Conservation (phyloP, 2,329 filamentous ascomycete species). For the Penicillium fuscoglaucum region DNA sequence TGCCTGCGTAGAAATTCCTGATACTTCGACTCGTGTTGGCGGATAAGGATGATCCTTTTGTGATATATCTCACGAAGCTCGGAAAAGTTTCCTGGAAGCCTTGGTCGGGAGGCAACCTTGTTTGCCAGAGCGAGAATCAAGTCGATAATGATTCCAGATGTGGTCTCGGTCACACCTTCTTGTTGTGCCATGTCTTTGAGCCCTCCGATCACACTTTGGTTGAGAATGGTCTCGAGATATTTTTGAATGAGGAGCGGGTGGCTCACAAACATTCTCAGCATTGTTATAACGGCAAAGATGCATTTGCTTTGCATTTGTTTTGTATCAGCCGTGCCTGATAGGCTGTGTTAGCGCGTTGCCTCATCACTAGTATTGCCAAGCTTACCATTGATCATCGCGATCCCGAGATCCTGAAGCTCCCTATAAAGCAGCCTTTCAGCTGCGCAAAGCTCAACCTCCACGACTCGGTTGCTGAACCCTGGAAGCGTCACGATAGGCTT, state of each 20-base stretch:
- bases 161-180: conserved; percentile 12
- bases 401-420: background rate
- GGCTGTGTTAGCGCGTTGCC: conserved; percentile 31
- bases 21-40: too few species aligned
- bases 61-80: background rate
- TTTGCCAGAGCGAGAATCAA: background rate
- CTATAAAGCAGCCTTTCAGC: background rate
- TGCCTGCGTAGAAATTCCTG: too few species aligned
- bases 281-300: conserved; percentile 50
- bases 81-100: background rate
- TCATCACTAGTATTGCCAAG: background rate
- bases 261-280: conserved; percentile 53
- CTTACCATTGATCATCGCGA: conserved; percentile 25
- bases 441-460: background rate
- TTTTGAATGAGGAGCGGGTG: conserved; percentile 52
- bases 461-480: background rate
- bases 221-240: conserved; percentile 48
- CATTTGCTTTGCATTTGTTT: conserved; percentile 36
- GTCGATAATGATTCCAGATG: background rate
- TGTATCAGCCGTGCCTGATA: background rate
- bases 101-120: background rate
- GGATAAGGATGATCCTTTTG: background rate
- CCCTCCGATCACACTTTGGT: conserved; percentile 42
- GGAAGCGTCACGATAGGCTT: background rate
- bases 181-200: conserved; percentile 39